phyloP scores from a whole-genome alignment of 2,329 filamentous ascomycete species.

The Colletotrichum melonis region DNA sequence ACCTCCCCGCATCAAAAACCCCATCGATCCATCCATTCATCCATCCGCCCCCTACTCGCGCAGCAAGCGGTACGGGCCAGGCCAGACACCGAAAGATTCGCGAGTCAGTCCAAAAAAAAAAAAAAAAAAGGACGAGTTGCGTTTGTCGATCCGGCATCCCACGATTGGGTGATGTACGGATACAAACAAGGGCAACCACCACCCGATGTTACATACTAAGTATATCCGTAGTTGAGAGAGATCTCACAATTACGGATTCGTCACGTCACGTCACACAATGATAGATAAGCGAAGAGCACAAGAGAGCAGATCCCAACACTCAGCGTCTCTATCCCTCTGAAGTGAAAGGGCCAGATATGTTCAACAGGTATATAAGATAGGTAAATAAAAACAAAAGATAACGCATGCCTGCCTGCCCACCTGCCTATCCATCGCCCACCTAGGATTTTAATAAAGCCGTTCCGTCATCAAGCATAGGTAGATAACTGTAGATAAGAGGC shows the following conservation, averaged over 20 bases:
- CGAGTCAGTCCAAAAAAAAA: background rate
- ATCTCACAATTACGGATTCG: background rate
- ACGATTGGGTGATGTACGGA: background rate
- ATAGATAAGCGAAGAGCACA: background rate
- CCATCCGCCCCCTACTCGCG: background rate
- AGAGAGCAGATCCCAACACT: background rate
- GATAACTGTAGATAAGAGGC: slow-evolving; percentile 1
- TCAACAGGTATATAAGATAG: background rate
- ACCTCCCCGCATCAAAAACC: background rate
- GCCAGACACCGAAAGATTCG: background rate
- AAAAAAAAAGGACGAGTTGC: too few species aligned
- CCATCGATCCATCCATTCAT: too few species aligned
- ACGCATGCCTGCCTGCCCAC: slow-evolving; percentile 3
- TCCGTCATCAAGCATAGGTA: slow-evolving; percentile 35
- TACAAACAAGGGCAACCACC: background rate
- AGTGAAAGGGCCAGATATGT: too few species aligned
- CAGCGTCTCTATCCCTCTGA: too few species aligned
- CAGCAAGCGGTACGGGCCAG: background rate
- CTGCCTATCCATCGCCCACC: slow-evolving; percentile 21
- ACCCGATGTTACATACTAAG: background rate
- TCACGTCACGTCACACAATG: background rate
- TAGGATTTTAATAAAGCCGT: slow-evolving; percentile 30
- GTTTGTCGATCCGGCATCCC: background rate
- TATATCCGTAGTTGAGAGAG: background rate
- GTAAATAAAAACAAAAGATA: background rate